Percentiles rank a stretch among this genome's conserved stretches.
Evolutionary conservation across 1,284 basidiomycete genomes (phyloP).

Genomic region (Heterobasidion occidentale): DNA sequence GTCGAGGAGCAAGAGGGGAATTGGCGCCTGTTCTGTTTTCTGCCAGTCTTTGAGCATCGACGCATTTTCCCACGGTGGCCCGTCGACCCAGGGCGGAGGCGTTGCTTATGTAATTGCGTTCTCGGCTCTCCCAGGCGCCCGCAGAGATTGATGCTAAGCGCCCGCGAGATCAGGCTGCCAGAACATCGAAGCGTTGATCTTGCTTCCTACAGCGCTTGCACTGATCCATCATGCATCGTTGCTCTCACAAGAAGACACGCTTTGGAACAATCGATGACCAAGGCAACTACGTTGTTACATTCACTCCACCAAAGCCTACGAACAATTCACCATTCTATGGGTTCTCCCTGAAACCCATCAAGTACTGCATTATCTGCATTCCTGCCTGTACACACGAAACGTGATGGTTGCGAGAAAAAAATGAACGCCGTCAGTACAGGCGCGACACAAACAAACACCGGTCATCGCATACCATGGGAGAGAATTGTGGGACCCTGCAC

Average conservation of each 20-base stretch:
- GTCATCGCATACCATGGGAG: not conserved
- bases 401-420: not conserved
- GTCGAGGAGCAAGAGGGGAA: conserved; percentile 12
- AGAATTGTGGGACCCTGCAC: not conserved
- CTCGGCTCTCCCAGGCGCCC: not conserved
- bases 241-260: no score
- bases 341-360: conserved; percentile 53
- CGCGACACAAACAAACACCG: not conserved
- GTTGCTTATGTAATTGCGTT: not conserved
- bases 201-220: no score
- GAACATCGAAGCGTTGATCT: no score
- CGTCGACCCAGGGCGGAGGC: not conserved
- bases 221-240: no score
- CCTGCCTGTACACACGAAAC: conserved; percentile 34
- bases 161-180: no score
- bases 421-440: not conserved
- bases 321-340: conserved; percentile 10
- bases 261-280: no score
- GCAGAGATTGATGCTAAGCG: no score
- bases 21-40: conserved; percentile 15
- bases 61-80: conserved; percentile 9
- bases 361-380: conserved; percentile 62
- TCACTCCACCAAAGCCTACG: not conserved
- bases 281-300: not conserved
- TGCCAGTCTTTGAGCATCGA: not conserved